Conservation (phyloP, 1,284 basidiomycete genomes). For the Trichosporon sp. region DNA sequence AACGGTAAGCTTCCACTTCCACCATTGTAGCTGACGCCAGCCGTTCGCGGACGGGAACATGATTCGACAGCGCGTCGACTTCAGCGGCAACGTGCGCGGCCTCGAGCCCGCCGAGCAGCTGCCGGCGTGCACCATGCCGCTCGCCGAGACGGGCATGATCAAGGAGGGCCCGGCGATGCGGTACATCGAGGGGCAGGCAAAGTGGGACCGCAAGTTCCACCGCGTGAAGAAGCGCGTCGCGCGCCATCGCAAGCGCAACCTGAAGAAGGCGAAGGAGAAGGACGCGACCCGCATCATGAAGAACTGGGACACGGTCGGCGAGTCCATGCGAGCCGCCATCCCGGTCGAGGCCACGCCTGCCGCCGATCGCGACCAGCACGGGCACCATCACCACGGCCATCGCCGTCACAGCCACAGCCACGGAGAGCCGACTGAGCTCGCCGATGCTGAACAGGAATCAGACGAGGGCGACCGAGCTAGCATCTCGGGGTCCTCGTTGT, state of each 20-base stretch:
- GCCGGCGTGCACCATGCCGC: conserved; percentile 60
- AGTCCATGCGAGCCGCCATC: background rate
- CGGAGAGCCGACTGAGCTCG: no score
- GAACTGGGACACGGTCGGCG: background rate
- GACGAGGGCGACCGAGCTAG: conserved; percentile 10
- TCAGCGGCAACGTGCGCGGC: conserved; percentile 67
- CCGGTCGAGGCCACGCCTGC: background rate
- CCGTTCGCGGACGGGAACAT: conserved; percentile 54
- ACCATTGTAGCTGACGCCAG: conserved; percentile 18
- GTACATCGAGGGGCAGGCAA: conserved; percentile 47
- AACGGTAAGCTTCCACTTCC: conserved; percentile 49
- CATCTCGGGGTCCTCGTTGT: background rate
- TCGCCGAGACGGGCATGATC: conserved; percentile 56
- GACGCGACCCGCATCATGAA: conserved; percentile 22
- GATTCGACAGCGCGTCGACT: conserved; percentile 83
- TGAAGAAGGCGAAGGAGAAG: conserved; percentile 32
- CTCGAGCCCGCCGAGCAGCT: conserved; percentile 70
- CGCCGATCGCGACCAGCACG: background rate
- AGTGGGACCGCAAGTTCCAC: conserved; percentile 47
- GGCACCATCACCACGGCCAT: no score
- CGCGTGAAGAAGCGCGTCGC: conserved; percentile 34
- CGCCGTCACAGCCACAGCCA: no score
- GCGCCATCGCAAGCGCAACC: conserved; percentile 40
- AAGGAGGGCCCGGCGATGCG: conserved; percentile 52
- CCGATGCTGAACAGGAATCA: background rate